phyloP scores from a whole-genome alignment of 495 filamentous ascomycete species.

The Podospora fimiseda region DNA sequence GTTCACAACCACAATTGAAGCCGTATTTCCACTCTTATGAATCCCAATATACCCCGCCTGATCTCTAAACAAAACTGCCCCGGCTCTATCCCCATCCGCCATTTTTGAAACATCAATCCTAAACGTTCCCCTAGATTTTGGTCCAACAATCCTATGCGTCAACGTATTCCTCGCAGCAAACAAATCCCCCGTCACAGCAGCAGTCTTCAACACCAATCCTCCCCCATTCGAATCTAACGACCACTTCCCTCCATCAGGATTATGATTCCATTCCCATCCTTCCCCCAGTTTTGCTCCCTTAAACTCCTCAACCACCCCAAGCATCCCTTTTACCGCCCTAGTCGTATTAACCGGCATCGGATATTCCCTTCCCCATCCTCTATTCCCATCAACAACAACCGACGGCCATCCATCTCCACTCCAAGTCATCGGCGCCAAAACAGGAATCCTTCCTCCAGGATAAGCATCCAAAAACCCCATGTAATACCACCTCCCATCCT shows the following conservation, averaged over 20 bases:
- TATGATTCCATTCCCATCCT: constrained; percentile 60
- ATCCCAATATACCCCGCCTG: constrained; percentile 47
- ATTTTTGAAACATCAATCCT: constrained; percentile 41
- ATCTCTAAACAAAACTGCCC: constrained; percentile 48
- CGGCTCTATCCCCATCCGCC: constrained; percentile 45
- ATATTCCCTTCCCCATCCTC: constrained; percentile 42
- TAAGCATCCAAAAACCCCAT: constrained; percentile 51
- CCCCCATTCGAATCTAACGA: constrained; percentile 7
- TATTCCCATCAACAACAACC: constrained; percentile 30
- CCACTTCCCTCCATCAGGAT: constrained; percentile 42
- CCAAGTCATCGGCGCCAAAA: constrained; percentile 50
- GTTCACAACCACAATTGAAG: constrained; percentile 24
- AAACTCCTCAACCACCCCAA: constrained; percentile 39
- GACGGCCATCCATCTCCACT: constrained; percentile 44
- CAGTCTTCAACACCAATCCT: constrained; percentile 41
- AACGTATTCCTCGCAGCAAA: constrained; percentile 52
- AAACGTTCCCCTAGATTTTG: constrained; percentile 41
- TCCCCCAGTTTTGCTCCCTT: constrained; percentile 28
- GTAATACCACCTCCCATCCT: constrained; percentile 51
- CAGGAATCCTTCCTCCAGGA: constrained; percentile 51
- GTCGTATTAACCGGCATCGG: constrained; percentile 32
- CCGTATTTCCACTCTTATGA: constrained; percentile 15
- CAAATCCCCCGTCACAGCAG: constrained; percentile 46
- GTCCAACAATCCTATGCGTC: constrained; percentile 48
- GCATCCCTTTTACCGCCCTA: constrained; percentile 16